Base-by-base conservation (phyloP, 176 grass and related monocot species). In the Tuctoria greenei region DNA sequence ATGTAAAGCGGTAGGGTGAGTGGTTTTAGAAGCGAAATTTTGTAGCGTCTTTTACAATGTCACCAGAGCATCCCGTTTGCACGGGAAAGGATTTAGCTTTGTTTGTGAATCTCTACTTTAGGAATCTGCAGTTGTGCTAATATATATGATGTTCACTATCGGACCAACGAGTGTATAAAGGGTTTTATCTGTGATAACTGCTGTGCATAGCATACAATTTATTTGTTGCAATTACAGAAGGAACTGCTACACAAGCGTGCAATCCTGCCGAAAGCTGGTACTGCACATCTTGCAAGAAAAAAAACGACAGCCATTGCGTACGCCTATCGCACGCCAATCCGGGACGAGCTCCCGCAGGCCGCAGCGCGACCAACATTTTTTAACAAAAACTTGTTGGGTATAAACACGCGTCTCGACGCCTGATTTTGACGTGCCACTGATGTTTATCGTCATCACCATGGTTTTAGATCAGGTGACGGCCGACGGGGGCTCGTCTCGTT, bases 291-390 rank as follows among this genome's bases (percentile, higher is more conserved):
- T 44, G 26, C 5, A 20, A 75, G 7, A 10, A 21, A 12, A 10
- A 21, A n/a, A 16, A 25, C 24, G 31, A 44, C 55, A 13, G 8
- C 37, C 9, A 7, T 39, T n/a, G 26, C 16, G 24, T 7, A 16
- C 17, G 17, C 0, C 39, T 31, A 16, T 45, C 23, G 8, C 38
- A 6, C 2, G 9, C 56, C 40, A 14, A 49, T 65, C 21, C n/a
- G 14, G 11, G 26, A 4, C 59, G 38, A 45, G 7, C 39, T n/a
- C 25, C 24, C 39, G 25, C 51, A 6, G 50, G 17, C 24, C 39
- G 25, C 51, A 6, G 50, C 12, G 20, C 20, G 47, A 20, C 47
- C 40, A 27, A 67, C 51, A 75, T 75, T 42, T 82, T 71, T 56
- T 37, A 25, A 47, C 56, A 26, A 9, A 20, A 80, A 47, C 42